Percentiles rank a stretch among this genome's conserved stretches.
Conservation (phyloP, 768 basidiomycete species). For the Panaeolus cyanescens region DNA sequence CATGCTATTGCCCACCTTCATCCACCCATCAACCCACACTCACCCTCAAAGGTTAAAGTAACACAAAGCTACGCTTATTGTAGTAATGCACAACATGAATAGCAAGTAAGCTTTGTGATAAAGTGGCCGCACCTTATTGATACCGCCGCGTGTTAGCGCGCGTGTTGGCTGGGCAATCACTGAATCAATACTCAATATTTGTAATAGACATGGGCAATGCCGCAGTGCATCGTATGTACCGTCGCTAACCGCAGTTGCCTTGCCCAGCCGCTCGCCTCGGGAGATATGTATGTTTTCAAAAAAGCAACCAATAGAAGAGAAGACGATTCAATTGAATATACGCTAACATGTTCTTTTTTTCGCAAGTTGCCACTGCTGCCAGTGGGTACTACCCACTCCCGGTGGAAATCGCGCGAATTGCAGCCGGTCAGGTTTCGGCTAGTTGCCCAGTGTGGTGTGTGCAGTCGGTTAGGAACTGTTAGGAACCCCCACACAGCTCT, state of each 20-base stretch:
- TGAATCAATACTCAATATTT: neutral
- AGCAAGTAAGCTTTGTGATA: neutral
- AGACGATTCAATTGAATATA: neutral
- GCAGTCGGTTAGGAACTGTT: too few relatives aligned
- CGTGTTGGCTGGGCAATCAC: conserved; percentile 2
- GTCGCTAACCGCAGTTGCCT: neutral
- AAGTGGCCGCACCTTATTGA: neutral
- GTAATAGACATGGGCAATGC: too few relatives aligned
- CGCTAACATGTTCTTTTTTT: neutral
- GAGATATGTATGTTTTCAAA: neutral
- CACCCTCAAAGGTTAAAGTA: neutral
- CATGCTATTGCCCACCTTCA: neutral
- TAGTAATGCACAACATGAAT: neutral
- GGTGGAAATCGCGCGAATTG: neutral
- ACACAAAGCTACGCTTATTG: neutral
- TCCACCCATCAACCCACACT: neutral
- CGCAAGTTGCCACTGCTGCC: neutral
- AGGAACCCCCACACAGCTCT: neutral
- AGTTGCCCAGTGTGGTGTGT: neutral
- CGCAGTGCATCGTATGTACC: neutral
- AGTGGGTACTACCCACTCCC: neutral
- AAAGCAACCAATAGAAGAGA: neutral
- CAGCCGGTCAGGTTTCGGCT: neutral
- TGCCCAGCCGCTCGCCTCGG: neutral
- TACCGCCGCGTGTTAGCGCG: neutral